Evolutionary conservation across 768 basidiomycete species (phyloP), one percentile per base, ranked within the genome.

Genomic region (Lentinula edodes): DNA sequence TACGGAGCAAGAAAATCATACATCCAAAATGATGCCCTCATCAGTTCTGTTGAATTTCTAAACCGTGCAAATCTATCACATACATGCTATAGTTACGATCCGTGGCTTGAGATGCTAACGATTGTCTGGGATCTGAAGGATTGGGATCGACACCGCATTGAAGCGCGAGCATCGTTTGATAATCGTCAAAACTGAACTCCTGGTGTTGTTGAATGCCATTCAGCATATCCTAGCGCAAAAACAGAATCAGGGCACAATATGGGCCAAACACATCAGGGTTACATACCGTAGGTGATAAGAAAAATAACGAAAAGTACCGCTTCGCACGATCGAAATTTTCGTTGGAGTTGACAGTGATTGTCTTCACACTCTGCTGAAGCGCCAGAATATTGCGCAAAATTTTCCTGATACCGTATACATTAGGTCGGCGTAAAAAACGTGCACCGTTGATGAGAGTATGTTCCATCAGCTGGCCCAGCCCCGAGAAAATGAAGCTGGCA

Each of bases 371-470:
- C 71, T 98, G 96, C 68, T 96, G 95, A 41, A 98, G 80, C 18
- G 96, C 91, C 38, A 94, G 80, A 52, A 96, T 89, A 72, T 96
- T 95, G 34, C 93, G 86, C 69, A 85, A 74, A 65, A 98, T 89
- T 75, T 96, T 97, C 69, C 86, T 83, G 65, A 95, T 83, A 1
- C 96, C 96, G 61, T 85, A 84, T 0, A 76, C 71, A 66, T 91
- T 97, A 9, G 86, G 86, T 39, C 80, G 68, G 16, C 83, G 85
- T 60, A 98, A 80, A 61, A 84, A 76, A 39, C 86, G 84, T 28
- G 90, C 92, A 62, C 88, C 84, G 7, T 80, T 79, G 64, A 98
- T 86, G 58, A 98, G 76, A 51, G 92, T 76, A 60, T 90, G 83
- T 71, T 97, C 93, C 78, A 95, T 89, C 35, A 98, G 82, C 60